phyloP scores from a whole-genome alignment of 2,329 filamentous ascomycete genomes.

The Alternaria sp. region DNA sequence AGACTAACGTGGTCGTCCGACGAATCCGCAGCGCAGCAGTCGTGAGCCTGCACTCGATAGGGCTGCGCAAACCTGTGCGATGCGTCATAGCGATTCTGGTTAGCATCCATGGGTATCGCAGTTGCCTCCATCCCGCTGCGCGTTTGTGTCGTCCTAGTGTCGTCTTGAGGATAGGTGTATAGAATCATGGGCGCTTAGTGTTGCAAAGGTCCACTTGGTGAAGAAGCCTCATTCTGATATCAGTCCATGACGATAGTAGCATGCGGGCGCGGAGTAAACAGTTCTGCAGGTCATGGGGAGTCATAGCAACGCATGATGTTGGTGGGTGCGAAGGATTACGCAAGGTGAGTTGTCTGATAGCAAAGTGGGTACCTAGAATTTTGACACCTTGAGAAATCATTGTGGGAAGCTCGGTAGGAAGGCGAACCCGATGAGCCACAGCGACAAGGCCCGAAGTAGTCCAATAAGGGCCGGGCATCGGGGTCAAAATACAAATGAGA shows the following conservation, averaged over 20 bases:
- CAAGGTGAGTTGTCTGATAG: slow-evolving; percentile 52
- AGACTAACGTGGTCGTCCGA: slow-evolving; percentile 46
- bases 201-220: slow-evolving; percentile 4
- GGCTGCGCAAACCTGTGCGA: slow-evolving; percentile 40
- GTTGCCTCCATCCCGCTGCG: slow-evolving; percentile 7
- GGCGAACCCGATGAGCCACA: slow-evolving; percentile 29
- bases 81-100: slow-evolving; percentile 36
- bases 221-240: slow-evolving; percentile 7
- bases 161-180: slow-evolving; percentile 14
- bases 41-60: slow-evolving; percentile 33
- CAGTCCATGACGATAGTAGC: slow-evolving; percentile 13
- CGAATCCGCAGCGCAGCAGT: slow-evolving; percentile 34
- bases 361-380: slow-evolving; percentile 36
- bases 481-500: slow-evolving; percentile 46
- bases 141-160: slow-evolving; percentile 6
- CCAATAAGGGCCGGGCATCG: slow-evolving; percentile 40
- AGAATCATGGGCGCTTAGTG: slow-evolving; percentile 8
- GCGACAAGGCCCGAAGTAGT: slow-evolving; percentile 29
- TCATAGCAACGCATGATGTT: slow-evolving; percentile 36
- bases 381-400: slow-evolving; percentile 32
- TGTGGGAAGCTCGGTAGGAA: slow-evolving; percentile 44
- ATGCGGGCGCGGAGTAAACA: slow-evolving; percentile 41
- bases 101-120: slow-evolving; percentile 6
- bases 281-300: slow-evolving; percentile 33
- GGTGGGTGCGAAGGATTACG: slow-evolving; percentile 38